A percentile compares a stretch with the other conserved stretches of the same genome.
Evolutionary conservation across 2,329 filamentous ascomycete genomes (phyloP).

Genomic region (Fusarium beomiforme): DNA sequence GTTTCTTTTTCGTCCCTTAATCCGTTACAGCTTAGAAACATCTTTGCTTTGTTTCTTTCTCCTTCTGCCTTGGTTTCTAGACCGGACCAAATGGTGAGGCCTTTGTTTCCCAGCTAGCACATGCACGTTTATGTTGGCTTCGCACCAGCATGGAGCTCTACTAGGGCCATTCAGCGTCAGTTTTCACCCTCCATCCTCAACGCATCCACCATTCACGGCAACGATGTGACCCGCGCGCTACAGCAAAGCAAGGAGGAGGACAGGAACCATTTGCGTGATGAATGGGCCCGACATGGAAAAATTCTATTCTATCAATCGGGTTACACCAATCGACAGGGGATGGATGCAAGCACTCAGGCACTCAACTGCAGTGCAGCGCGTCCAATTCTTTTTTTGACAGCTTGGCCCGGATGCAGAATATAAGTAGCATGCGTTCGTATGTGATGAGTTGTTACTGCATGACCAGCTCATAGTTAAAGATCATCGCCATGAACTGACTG

Average conservation of each 20-base stretch:
- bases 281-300: conserved; percentile 12
- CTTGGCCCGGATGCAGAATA: conserved; percentile 29
- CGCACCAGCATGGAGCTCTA: conserved; percentile 19
- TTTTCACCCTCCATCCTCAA: conserved; percentile 28
- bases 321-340: conserved; percentile 29
- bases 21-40: conserved; percentile 3
- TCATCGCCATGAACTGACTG: background rate
- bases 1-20: conserved; percentile 22
- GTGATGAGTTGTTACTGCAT: conserved; percentile 38
- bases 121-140: conserved; percentile 12
- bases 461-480: conserved; percentile 19
- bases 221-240: conserved; percentile 39
- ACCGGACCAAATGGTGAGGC: conserved; percentile 20
- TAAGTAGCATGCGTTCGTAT: background rate
- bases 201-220: conserved; percentile 21
- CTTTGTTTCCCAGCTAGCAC: conserved; percentile 26
- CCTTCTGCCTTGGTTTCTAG: conserved; percentile 7
- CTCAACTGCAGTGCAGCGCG: conserved; percentile 6
- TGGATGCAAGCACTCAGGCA: conserved; percentile 37
- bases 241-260: background rate
- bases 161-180: conserved; percentile 26
- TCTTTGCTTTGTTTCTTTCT: conserved; percentile 18
- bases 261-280: conserved; percentile 1
- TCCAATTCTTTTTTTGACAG: conserved; percentile 29
- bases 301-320: conserved; percentile 20